These are phyloP conservation scores for Neurospora sp. DNA, from an alignment of 495 filamentous ascomycete species.

Conservation along the genomic window DNA sequence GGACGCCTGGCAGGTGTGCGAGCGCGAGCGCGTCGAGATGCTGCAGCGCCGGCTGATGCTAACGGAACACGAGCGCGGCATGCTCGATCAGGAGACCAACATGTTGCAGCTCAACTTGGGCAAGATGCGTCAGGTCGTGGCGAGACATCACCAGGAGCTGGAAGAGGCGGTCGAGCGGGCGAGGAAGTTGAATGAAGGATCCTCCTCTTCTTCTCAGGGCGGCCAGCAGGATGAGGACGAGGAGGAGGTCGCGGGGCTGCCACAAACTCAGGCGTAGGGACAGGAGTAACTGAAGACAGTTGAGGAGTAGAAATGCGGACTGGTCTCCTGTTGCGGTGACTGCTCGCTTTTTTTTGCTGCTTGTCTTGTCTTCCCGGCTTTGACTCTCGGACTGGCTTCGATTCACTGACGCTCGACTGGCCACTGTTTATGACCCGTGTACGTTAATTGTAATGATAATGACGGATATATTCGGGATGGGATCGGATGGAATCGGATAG, in stretches of 20 bases:
- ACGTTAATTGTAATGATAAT: not conserved
- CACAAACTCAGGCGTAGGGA: not conserved
- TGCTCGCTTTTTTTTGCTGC: not conserved
- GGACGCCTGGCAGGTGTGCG: slow-evolving; percentile 19
- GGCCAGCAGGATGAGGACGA: not conserved
- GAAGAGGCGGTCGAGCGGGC: slow-evolving; percentile 8
- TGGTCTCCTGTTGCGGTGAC: not conserved
- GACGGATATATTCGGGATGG: not conserved
- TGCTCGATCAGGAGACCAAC: slow-evolving; percentile 13
- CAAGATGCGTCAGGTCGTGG: slow-evolving; percentile 8
- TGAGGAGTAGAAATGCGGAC: not conserved
- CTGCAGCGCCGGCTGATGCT: slow-evolving; percentile 14
- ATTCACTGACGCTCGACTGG: not conserved
- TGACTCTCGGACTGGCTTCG: not conserved
- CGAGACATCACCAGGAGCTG: not conserved
- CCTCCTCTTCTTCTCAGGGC: not conserved
- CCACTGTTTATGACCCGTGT: not conserved
- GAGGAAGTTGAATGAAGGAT: slow-evolving; percentile 2
- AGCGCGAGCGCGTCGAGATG: slow-evolving; percentile 16
- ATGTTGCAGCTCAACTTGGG: slow-evolving; percentile 15
- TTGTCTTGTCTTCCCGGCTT: not conserved
- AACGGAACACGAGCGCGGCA: slow-evolving; percentile 15
- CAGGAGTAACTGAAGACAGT: not conserved
- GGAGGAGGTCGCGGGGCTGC: not conserved
- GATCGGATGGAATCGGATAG: not conserved